These are phyloP conservation scores for Dendrobium officinale DNA, from an alignment of 106 monocot species.

Conservation along the genomic window DNA sequence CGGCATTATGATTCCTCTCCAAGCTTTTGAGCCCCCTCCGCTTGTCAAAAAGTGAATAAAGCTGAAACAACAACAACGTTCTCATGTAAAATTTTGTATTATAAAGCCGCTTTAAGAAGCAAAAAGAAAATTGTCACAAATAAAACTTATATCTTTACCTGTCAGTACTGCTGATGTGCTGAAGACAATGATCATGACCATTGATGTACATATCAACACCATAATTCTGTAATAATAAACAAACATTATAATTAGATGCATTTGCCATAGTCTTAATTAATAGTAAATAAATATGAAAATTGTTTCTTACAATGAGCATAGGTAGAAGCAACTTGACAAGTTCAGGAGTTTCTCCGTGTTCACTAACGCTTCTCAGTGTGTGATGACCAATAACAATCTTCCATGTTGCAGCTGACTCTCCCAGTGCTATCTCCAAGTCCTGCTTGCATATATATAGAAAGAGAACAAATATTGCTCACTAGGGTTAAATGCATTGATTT, in stretches of 20 bases:
- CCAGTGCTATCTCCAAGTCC: constrained; percentile 44
- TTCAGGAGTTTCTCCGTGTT: constrained; percentile 59
- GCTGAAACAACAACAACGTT: constrained; percentile 18
- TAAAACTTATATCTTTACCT: constrained; percentile 16
- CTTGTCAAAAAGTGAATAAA: constrained; percentile 48
- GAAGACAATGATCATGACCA: constrained; percentile 39
- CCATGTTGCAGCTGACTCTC: constrained; percentile 37
- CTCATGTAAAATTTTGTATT: too few relatives aligned
- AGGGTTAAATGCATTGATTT: too few relatives aligned
- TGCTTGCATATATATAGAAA: neutral
- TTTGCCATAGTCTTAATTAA: neutral
- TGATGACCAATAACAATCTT: constrained; percentile 64
- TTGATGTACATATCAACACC: constrained; percentile 54
- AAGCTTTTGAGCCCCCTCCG: constrained; percentile 64
- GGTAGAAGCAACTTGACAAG: constrained; percentile 50
- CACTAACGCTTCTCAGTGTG: constrained; percentile 45
- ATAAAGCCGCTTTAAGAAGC: too few relatives aligned
- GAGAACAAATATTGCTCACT: too few relatives aligned
- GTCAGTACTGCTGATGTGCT: constrained; percentile 52
- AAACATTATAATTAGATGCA: neutral
- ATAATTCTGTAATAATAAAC: constrained; percentile 33
- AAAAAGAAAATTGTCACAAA: too few relatives aligned
- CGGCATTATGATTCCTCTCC: constrained; percentile 36
- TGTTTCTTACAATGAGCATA: constrained; percentile 30
- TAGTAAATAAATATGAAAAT: neutral